Percentiles rank a stretch among this genome's conserved stretches.
Conservation (phyloP, 1,284 basidiomycete species). For the Quambalaria eucalypti region DNA sequence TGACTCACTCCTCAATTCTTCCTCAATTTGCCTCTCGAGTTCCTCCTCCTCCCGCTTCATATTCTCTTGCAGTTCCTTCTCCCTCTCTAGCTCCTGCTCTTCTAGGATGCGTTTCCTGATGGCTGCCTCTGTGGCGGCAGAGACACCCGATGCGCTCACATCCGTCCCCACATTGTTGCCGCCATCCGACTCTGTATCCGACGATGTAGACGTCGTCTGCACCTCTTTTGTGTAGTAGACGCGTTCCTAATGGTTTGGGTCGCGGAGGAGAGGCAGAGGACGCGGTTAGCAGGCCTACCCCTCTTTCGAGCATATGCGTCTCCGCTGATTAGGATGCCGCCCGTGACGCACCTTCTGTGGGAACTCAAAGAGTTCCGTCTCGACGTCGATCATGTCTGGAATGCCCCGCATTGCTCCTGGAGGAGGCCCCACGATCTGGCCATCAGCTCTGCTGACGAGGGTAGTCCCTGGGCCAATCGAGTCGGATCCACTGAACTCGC, state of each 20-base stretch:
- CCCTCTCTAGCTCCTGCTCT: slow-evolving; percentile 41
- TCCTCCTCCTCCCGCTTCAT: slow-evolving; percentile 56
- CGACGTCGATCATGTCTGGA: slow-evolving; percentile 68
- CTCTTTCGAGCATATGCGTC: slow-evolving; percentile 57
- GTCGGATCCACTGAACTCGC: slow-evolving; percentile 23
- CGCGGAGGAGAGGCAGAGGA: too few relatives aligned
- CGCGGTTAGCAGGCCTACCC: background rate
- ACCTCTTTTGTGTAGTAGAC: slow-evolving; percentile 89
- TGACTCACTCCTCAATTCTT: slow-evolving; percentile 63
- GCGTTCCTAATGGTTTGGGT: slow-evolving; percentile 55
- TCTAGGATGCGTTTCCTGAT: slow-evolving; percentile 17
- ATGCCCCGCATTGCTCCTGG: slow-evolving; percentile 33
- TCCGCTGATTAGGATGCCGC: too few relatives aligned
- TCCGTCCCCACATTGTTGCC: slow-evolving; percentile 41
- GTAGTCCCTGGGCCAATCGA: slow-evolving; percentile 6
- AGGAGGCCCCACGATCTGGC: too few relatives aligned
- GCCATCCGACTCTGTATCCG: slow-evolving; percentile 52
- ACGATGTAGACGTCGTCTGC: slow-evolving; percentile 58
- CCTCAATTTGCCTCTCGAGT: slow-evolving; percentile 57
- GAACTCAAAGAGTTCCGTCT: slow-evolving; percentile 72
- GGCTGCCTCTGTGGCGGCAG: slow-evolving; percentile 33
- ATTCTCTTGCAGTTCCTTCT: slow-evolving; percentile 45
- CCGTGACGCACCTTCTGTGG: slow-evolving; percentile 51
- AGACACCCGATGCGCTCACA: background rate
- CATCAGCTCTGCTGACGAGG: slow-evolving; percentile 4